Conservation (phyloP, 768 basidiomycete species). For the Lentinus tigrinus region DNA sequence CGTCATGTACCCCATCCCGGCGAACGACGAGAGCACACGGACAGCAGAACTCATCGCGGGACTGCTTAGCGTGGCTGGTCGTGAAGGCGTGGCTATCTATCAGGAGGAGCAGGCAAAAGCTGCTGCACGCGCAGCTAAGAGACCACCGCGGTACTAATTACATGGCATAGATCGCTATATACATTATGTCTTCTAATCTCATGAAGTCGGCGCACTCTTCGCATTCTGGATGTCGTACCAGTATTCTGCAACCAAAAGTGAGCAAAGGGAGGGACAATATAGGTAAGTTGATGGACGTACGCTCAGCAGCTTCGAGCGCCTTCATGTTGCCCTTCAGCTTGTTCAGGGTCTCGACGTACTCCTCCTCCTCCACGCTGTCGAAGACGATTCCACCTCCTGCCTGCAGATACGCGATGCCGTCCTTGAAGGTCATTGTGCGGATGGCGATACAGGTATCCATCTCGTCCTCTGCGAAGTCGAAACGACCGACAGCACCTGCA, state of each 20-base stretch:
- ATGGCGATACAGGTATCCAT: constrained; percentile 99
- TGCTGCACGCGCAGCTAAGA: not conserved
- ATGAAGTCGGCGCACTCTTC: constrained; percentile 4
- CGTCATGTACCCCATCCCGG: constrained; percentile 97
- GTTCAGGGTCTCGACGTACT: constrained; percentile 93
- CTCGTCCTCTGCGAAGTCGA: constrained; percentile 90
- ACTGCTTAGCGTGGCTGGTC: constrained; percentile 84
- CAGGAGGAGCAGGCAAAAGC: constrained; percentile 28
- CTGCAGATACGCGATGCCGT: constrained; percentile 87
- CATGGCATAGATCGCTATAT: constrained; percentile 8
- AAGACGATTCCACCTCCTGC: constrained; percentile 98
- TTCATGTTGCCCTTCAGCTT: constrained; percentile 86
- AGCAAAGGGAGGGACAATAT: constrained; percentile 13
- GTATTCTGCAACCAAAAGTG: constrained; percentile 47
- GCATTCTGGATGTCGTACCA: constrained; percentile 64
- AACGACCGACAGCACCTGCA: constrained; percentile 96
- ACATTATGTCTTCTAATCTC: constrained; percentile 18
- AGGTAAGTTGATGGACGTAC: constrained; percentile 46
- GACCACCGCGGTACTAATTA: not conserved
- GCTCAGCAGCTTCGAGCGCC: constrained; percentile 84
- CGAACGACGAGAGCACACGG: constrained; percentile 93
- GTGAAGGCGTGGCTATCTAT: constrained; percentile 61
- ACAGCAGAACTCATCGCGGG: constrained; percentile 91
- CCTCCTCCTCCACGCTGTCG: constrained; percentile 97
- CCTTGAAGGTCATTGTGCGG: constrained; percentile 95